phyloP scores from a whole-genome alignment of 176 grass and related monocot genomes.

The Microstegium vimineum region DNA sequence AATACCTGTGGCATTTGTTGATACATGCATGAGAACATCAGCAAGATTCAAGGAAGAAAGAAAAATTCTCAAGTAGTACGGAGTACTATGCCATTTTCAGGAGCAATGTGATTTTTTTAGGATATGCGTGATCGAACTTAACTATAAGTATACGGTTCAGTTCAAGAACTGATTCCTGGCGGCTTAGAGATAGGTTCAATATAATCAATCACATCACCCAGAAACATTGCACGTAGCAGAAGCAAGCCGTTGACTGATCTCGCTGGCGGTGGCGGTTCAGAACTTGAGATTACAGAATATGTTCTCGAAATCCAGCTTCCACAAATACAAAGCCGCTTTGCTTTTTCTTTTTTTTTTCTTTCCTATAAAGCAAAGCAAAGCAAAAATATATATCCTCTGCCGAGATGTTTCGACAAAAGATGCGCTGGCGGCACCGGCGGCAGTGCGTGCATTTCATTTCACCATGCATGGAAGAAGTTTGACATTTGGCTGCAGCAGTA shows the following conservation, averaged over 20 bases:
- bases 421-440: constrained; percentile 16
- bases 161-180: not conserved
- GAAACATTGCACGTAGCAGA: constrained; percentile 15
- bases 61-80: not conserved
- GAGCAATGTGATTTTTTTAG: not conserved
- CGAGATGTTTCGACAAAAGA: constrained; percentile 51
- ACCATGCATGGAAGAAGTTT: constrained; percentile 21
- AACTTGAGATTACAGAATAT: constrained; percentile 47
- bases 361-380: constrained; percentile 28
- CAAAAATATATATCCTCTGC: constrained; percentile 29
- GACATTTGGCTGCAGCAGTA: constrained; percentile 6
- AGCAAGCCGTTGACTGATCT: constrained; percentile 37
- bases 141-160: too few relatives aligned
- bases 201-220: not conserved
- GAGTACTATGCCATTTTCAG: not conserved
- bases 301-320: constrained; percentile 41
- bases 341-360: constrained; percentile 28
- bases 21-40: constrained; percentile 4
- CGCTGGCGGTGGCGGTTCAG: constrained; percentile 7
- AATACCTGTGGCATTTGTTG: not conserved
- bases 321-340: constrained; percentile 56
- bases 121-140: too few relatives aligned
- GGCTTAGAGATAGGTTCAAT: too few relatives aligned
- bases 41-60: not conserved
- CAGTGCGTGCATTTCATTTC: constrained; percentile 15